Evolutionary conservation across 768 basidiomycete species (phyloP).

Genomic region (Fomitopsis pulvina): DNA sequence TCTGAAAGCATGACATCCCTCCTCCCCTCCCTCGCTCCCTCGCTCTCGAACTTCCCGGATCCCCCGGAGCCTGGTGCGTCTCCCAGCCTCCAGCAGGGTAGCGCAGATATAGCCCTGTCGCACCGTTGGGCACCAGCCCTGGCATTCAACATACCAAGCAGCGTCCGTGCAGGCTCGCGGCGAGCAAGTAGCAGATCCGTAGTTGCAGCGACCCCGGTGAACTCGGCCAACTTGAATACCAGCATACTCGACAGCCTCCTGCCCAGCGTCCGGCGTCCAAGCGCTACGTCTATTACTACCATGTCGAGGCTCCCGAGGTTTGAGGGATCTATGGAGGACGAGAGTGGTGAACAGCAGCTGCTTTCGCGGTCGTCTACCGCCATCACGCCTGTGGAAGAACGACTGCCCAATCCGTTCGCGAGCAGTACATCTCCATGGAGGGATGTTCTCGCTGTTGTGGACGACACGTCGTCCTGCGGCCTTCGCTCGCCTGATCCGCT

Average conservation of each 20-base stretch:
- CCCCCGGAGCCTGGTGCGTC: background rate
- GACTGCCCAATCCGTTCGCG: background rate
- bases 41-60: background rate
- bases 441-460: background rate
- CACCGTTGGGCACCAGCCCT: too few relatives aligned
- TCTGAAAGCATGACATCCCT: background rate
- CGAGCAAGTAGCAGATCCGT: too few relatives aligned
- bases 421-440: background rate
- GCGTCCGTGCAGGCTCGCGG: too few relatives aligned
- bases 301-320: too few relatives aligned
- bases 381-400: background rate
- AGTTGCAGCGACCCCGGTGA: too few relatives aligned
- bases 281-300: too few relatives aligned
- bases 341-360: background rate
- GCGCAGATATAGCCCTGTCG: too few relatives aligned
- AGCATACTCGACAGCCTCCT: too few relatives aligned
- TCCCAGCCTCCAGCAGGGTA: background rate
- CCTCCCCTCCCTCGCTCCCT: background rate
- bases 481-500: background rate
- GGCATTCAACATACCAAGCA: too few relatives aligned
- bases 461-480: background rate
- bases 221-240: too few relatives aligned
- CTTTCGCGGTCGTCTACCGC: background rate
- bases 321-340: too few relatives aligned
- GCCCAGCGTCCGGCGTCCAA: too few relatives aligned